Conservation (phyloP, 345 rosid species). For the Syzygium aromaticum region DNA sequence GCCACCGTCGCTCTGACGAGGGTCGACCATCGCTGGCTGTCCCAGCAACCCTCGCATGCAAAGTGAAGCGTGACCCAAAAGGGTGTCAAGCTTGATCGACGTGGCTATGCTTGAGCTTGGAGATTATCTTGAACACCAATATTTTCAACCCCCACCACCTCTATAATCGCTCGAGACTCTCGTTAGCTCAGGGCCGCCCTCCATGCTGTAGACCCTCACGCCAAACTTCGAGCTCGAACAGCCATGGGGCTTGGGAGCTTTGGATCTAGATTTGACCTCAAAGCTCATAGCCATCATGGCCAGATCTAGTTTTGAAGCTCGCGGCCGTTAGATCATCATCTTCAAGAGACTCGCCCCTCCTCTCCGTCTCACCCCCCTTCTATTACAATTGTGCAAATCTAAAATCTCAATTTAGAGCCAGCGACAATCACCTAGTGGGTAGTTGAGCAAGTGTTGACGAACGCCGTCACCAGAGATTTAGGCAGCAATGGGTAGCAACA, state of each 20-base stretch:
- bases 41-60: neutral
- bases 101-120: neutral
- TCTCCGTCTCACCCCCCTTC: neutral
- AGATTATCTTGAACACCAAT: neutral
- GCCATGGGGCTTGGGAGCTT: neutral
- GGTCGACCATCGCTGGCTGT: neutral
- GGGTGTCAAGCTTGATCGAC: neutral
- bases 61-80: too few species aligned
- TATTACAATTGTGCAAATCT: neutral
- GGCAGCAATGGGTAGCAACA: fast-evolving
- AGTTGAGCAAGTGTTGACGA: neutral
- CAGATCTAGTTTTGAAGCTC: neutral
- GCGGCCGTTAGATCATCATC: neutral
- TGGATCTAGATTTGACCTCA: neutral
- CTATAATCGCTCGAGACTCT: neutral
- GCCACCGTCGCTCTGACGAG: fast-evolving
- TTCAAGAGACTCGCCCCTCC: neutral
- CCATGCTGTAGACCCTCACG: too few species aligned
- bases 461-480: fast-evolving
- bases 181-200: neutral
- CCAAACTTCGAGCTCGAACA: neutral
- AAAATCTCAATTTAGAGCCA: fast-evolving
- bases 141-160: neutral
- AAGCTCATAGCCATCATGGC: neutral
- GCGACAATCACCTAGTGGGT: neutral